phyloP scores from a whole-genome alignment of 768 basidiomycete species.

The Leccinum subgranulosum region DNA sequence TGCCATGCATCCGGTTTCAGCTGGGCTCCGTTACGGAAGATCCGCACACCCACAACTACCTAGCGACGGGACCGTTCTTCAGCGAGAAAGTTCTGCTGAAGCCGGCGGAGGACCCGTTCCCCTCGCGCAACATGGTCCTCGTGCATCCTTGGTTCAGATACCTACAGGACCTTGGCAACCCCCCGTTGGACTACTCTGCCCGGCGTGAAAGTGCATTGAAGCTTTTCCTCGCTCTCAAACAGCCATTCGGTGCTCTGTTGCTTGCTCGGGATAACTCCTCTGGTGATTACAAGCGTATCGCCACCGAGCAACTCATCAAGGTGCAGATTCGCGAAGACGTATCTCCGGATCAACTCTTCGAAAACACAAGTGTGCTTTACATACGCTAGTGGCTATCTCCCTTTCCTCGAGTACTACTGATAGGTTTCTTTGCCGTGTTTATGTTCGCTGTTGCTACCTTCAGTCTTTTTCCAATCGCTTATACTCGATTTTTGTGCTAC shows the following conservation, averaged over 20 bases:
- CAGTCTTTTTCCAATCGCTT: too few relatives aligned
- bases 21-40: conserved; percentile 7
- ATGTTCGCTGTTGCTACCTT: too few relatives aligned
- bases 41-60: conserved; percentile 7
- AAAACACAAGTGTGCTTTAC: conserved; percentile 16
- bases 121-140: conserved; percentile 12
- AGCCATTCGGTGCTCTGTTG: conserved; percentile 16
- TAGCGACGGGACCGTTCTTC: conserved; percentile 8
- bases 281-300: conserved; percentile 16
- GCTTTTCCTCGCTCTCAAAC: conserved; percentile 11
- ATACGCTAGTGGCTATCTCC: not conserved
- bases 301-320: conserved; percentile 14
- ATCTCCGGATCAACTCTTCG: conserved; percentile 3
- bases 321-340: conserved; percentile 10
- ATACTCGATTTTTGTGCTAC: too few relatives aligned
- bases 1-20: conserved; percentile 14
- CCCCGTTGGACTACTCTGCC: not conserved
- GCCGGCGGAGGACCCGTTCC: conserved; percentile 7
- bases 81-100: conserved; percentile 9
- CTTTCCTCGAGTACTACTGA: too few relatives aligned
- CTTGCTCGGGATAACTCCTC: conserved; percentile 5
- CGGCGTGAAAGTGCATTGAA: conserved; percentile 3
- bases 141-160: conserved; percentile 18
- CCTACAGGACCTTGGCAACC: conserved; percentile 13
- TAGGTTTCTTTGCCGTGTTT: too few relatives aligned